Conservation (phyloP, 1,139 yeast genomes). For the Nakaseomyces kungkrabaensis region DNA sequence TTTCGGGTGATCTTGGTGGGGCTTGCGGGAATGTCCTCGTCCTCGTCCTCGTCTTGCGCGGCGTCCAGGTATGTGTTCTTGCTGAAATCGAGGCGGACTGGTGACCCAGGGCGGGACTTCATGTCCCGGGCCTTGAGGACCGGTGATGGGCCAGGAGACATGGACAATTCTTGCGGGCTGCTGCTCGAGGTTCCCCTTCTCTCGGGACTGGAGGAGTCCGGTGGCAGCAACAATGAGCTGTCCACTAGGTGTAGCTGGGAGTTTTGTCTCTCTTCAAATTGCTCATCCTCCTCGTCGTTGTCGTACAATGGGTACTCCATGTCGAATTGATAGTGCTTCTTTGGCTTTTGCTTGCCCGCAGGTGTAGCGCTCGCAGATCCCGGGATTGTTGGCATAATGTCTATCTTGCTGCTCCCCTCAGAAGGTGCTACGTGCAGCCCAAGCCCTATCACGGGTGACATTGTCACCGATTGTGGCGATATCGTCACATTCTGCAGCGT, state of each 20-base stretch:
- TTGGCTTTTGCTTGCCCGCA: conserved; percentile 6
- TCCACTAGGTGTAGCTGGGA: neutral
- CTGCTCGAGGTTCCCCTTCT: neutral
- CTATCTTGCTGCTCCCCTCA: conserved; percentile 12
- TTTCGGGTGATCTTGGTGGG: conserved; percentile 30
- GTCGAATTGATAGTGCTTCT: neutral
- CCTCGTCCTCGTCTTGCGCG: neutral
- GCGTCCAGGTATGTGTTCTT: conserved; percentile 1
- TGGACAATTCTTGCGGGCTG: neutral
- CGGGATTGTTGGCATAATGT: conserved; percentile 19
- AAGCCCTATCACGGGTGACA: conserved; percentile 9
- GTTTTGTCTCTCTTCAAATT: neutral
- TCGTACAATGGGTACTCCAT: neutral
- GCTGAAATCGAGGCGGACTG: neutral
- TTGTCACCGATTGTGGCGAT: conserved; percentile 5
- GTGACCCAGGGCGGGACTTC: conserved; percentile 3
- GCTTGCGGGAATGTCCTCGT: conserved; percentile 8
- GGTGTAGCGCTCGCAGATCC: conserved; percentile 21
- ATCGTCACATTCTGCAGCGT: neutral
- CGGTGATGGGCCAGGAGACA: neutral
- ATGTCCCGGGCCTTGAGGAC: neutral
- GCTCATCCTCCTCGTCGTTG: neutral
- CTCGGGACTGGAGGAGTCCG: neutral
- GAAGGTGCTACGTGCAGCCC: neutral
- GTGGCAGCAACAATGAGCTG: neutral